Evolutionary conservation across 306 rosid genomes (phyloP), one percentile per base, ranked within the genome.

Genomic region (Medicago ruthenica): DNA sequence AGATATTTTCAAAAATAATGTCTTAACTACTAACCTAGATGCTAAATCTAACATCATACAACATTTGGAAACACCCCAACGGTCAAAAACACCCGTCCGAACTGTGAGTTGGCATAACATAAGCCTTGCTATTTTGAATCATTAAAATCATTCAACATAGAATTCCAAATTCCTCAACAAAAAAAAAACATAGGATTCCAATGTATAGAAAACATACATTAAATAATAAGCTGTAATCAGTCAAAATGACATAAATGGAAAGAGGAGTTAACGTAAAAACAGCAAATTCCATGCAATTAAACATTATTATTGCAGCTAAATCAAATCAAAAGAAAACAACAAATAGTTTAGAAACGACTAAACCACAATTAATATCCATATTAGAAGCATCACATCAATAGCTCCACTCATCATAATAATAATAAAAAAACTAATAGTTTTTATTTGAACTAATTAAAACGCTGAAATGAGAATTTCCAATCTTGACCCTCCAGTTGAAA

Each of bases 241-340:
- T 18, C 63, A 72, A 40, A 55, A 72, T 42, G 8, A 6, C 54
- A 57, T 21, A 14, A 72, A 39, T 16, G 17, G 27, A 41, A 73
- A 58, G 53, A 40, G 57, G 21, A 58, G 24, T 21, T 59, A 44
- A 73, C 55, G 31, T 27, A 15, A 57, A 41, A 21, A 2, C 65
- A 73, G 12, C 24, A 58, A 72, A 53, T 18, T 21, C 22, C 9
- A 88, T 85, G 0, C 82, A 77, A 66, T 12, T 24, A 59, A 59
- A 22, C 39, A 86, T 83, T 41, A 80, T 63, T 61, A 83, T 88
- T 3, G 88, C 87, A 12, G 84, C 84, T 86, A 90, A 67, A 79
- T 64, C 47, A 71, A 73, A 20, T 73, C 11, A 44, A 59, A 73
- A 60, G 1, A 42, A 59, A 59, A 22, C 9, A 40, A 41, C 3